Evolutionary conservation across 257 asterid species (phyloP).

Genomic region (Capsicum pubescens): DNA sequence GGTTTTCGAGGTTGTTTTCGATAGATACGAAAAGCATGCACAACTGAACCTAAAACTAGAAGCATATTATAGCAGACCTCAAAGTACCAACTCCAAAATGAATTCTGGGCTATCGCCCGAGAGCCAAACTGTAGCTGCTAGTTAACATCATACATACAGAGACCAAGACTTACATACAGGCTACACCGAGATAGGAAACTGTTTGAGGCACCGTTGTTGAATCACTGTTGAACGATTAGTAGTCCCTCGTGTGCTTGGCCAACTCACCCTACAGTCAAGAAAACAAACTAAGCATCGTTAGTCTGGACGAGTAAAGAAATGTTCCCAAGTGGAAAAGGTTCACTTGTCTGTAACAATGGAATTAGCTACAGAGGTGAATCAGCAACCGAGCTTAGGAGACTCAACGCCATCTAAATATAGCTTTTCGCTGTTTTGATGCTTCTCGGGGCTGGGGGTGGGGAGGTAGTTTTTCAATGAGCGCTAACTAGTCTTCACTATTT

Average conservation of each 20-base stretch:
- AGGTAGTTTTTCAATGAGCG: too few relatives aligned
- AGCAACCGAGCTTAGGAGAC: background rate
- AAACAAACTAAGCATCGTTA: background rate
- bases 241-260: slow-evolving; percentile 30
- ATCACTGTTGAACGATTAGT: background rate
- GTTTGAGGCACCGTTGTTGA: background rate
- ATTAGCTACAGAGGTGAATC: too few relatives aligned
- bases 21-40: too few relatives aligned
- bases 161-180: background rate
- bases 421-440: too few relatives aligned
- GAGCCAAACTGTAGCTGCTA: background rate
- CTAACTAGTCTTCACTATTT: too few relatives aligned
- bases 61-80: slow-evolving; percentile 19
- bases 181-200: background rate
- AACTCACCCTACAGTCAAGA: slow-evolving; percentile 28
- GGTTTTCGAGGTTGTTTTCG: too few relatives aligned
- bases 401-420: too few relatives aligned
- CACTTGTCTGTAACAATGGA: background rate
- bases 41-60: slow-evolving; percentile 1
- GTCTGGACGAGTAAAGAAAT: background rate
- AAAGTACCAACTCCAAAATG: background rate
- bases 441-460: too few relatives aligned
- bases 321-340: background rate
- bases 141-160: slow-evolving; percentile 7
- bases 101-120: background rate